A percentile compares a stretch with the other conserved stretches of the same genome.
Evolutionary conservation across 2,329 filamentous ascomycete species (phyloP).

Genomic region (Chrysoporthe cubensis): DNA sequence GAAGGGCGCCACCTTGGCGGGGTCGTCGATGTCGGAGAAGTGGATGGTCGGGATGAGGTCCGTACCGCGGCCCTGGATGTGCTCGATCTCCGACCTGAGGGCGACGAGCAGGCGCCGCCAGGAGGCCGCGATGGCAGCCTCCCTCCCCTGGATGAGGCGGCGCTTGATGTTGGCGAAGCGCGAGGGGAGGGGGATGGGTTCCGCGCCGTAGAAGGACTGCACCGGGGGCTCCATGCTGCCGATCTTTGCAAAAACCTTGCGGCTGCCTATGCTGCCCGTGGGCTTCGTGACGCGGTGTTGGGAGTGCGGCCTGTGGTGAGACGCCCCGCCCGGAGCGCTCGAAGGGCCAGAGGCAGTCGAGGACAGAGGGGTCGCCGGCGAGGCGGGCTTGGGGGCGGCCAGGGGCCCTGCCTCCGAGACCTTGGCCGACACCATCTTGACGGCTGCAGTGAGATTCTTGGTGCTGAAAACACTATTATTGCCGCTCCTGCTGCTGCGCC

Average conservation of each 20-base stretch:
- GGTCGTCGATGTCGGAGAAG: conserved; percentile 53
- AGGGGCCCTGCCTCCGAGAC: conserved; percentile 22
- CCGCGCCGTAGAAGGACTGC: conserved; percentile 60
- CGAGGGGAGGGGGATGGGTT: conserved; percentile 61
- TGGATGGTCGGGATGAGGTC: conserved; percentile 61
- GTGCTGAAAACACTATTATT: conserved; percentile 25
- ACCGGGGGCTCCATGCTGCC: conserved; percentile 52
- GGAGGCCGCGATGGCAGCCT: conserved; percentile 56
- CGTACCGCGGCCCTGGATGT: conserved; percentile 54
- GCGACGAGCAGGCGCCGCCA: conserved; percentile 59
- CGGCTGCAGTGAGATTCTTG: conserved; percentile 28
- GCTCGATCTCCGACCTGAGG: conserved; percentile 54
- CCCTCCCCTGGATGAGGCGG: conserved; percentile 57
- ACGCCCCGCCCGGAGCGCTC: conserved; percentile 16
- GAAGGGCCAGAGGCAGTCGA: conserved; percentile 9
- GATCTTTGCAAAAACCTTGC: conserved; percentile 36
- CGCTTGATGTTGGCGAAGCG: conserved; percentile 62
- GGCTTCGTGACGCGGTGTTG: conserved; percentile 27
- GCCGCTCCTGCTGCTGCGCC: conserved; percentile 23
- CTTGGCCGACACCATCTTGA: conserved; percentile 28
- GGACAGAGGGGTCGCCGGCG: not conserved
- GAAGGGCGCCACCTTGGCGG: conserved; percentile 57
- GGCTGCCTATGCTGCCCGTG: conserved; percentile 26
- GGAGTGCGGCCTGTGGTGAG: conserved; percentile 26
- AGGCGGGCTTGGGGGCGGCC: not conserved